Evolutionary conservation across 768 basidiomycete species (phyloP), one percentile per base, ranked within the genome.

Genomic region (Panus rudis): DNA sequence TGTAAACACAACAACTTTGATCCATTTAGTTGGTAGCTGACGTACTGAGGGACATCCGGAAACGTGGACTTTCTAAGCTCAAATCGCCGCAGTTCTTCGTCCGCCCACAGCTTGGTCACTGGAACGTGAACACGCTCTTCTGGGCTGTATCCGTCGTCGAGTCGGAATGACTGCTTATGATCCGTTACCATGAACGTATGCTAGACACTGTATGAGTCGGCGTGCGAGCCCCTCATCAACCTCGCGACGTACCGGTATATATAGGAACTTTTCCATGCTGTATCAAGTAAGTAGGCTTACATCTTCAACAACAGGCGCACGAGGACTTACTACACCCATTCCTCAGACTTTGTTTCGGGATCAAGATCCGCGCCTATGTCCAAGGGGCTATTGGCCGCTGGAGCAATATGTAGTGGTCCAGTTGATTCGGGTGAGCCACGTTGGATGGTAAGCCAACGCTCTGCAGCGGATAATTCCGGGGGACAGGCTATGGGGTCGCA

Each of bases 131-230:
- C 42, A 25, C 49, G 45, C 31, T 47, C 37, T 23, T 57, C 51
- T 10, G 40, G 33, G 24, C 48, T 37, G 14, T 55, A 17, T 30
- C 52, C 33, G 49, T 57, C 47, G 41, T 62, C 63, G n/a, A 58
- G 56, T 19, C 60, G 50, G 52, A 58, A 71, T 4, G 69, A 65
- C 48, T 76, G 73, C 42, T 64, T 69, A 49, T 75, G 73, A 46
- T 75, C 73, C 5, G 71, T 70, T 24, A 66, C 70, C 43, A 75
- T 73, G 49, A 68, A 72, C 12, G 69, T 64, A 52, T 73, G 67
- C 71, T 73, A 43, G 19, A 16, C 16, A n/a, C n/a, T n/a, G n/a
- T n/a, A n/a, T n/a, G n/a, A n/a, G n/a, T n/a, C n/a, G n/a, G n/a
- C n/a, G n/a, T n/a, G n/a, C n/a, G n/a, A n/a, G 31, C 33, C 20